Conservation (phyloP, 1,284 basidiomycete species). For the Ceratobasidium sp. region DNA sequence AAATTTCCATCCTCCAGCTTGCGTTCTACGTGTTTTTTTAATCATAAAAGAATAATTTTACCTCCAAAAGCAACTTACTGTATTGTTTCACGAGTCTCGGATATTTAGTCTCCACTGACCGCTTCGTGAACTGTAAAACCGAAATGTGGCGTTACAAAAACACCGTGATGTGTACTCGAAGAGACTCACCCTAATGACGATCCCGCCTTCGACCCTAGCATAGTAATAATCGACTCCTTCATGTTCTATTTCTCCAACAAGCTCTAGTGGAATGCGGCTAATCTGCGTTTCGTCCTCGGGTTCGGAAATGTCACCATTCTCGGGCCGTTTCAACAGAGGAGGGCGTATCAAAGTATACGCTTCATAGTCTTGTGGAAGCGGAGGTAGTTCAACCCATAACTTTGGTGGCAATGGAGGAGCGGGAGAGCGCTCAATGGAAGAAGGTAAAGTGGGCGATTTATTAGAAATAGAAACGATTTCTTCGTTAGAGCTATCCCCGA, state of each 20-base stretch:
- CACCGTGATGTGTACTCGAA: neutral
- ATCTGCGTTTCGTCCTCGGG: neutral
- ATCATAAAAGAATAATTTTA: neutral
- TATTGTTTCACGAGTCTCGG: conserved; percentile 12
- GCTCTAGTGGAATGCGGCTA: conserved; percentile 11
- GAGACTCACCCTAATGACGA: conserved; percentile 23
- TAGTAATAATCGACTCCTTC: conserved; percentile 36
- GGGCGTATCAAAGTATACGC: neutral
- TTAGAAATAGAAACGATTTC: conserved; percentile 20
- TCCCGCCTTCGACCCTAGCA: conserved; percentile 29
- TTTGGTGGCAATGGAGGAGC: neutral
- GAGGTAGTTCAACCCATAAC: conserved; percentile 24
- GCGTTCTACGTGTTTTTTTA: conserved; percentile 1
- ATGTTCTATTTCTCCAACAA: conserved; percentile 28
- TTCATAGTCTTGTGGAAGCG: conserved; percentile 15
- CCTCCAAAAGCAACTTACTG: neutral
- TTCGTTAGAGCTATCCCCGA: neutral
- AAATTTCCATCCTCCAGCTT: neutral
- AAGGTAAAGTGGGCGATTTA: conserved; percentile 21
- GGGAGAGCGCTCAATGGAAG: conserved; percentile 24
- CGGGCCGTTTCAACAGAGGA: neutral
- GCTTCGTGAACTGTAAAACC: neutral
- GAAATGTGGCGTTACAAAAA: neutral
- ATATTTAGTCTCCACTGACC: neutral
- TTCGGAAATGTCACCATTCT: neutral